Evolutionary conservation across 2,329 filamentous ascomycete genomes (phyloP).

Genomic region (Byssochlamys sp.): DNA sequence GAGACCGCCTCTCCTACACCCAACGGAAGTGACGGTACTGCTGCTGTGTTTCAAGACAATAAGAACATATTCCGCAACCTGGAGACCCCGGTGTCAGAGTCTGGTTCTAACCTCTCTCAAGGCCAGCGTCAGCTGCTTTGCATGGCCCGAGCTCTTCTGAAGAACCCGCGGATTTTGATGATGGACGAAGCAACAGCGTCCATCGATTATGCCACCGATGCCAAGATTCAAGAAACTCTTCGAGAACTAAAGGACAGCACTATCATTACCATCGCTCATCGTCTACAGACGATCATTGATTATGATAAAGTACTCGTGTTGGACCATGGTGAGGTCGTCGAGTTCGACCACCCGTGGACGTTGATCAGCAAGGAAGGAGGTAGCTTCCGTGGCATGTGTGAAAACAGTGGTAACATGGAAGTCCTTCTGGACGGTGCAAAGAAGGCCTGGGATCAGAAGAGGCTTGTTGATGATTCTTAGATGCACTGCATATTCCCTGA

Average conservation of each 20-base stretch:
- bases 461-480: constrained; percentile 32
- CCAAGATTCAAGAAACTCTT: constrained; percentile 93
- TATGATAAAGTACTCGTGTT: constrained; percentile 95
- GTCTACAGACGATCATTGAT: constrained; percentile 91
- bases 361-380: constrained; percentile 63
- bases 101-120: constrained; percentile 87
- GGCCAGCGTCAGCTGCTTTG: constrained; percentile 92
- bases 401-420: constrained; percentile 57
- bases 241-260: constrained; percentile 79
- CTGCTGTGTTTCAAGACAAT: constrained; percentile 51
- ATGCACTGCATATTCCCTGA: not conserved
- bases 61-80: constrained; percentile 92
- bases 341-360: constrained; percentile 83
- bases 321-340: constrained; percentile 76
- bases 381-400: constrained; percentile 58
- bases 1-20: constrained; percentile 12
- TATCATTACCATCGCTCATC: constrained; percentile 91
- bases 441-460: constrained; percentile 39
- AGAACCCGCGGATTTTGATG: constrained; percentile 82
- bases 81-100: constrained; percentile 72
- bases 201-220: constrained; percentile 91
- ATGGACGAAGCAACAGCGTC: constrained; percentile 98
- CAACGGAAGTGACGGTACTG: constrained; percentile 13
- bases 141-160: constrained; percentile 83
- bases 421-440: constrained; percentile 46